Evolutionary conservation across 2,329 filamentous ascomycete species (phyloP).

Genomic region (Phyllosticta citrichinensis): DNA sequence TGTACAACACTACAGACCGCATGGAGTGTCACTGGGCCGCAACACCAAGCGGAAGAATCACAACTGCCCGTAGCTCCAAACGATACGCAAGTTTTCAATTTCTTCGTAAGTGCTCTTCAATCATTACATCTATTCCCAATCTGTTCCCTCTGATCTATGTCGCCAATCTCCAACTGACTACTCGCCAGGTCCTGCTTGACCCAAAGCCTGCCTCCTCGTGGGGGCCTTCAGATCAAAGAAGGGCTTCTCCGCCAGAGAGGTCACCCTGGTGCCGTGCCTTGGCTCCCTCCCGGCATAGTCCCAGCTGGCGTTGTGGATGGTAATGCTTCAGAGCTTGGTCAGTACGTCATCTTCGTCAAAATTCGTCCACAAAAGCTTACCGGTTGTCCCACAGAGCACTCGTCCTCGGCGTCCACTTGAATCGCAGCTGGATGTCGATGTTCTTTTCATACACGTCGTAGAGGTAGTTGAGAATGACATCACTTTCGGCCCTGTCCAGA

Average conservation of each 20-base stretch:
- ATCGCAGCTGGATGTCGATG: slow-evolving; percentile 61
- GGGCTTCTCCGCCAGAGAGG: slow-evolving; percentile 60
- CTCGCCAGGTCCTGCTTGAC: slow-evolving; percentile 50
- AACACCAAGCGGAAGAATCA: no score
- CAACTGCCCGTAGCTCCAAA: no score
- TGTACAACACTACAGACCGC: no score
- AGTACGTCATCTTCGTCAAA: not conserved
- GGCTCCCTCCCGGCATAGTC: slow-evolving; percentile 59
- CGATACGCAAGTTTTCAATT: not conserved
- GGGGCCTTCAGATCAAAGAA: slow-evolving; percentile 56
- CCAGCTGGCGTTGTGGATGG: slow-evolving; percentile 66
- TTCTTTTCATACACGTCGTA: slow-evolving; percentile 60
- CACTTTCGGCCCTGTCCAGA: slow-evolving; percentile 58
- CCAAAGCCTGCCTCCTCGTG: slow-evolving; percentile 56
- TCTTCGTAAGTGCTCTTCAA: not conserved
- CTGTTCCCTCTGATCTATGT: not conserved
- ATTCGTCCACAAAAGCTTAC: slow-evolving; percentile 22
- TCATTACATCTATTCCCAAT: not conserved
- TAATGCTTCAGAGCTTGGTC: slow-evolving; percentile 40
- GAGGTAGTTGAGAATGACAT: slow-evolving; percentile 56
- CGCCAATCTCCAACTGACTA: not conserved
- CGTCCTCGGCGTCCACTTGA: slow-evolving; percentile 58
- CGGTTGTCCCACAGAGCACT: slow-evolving; percentile 64
- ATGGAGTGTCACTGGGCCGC: no score
- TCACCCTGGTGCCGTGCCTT: slow-evolving; percentile 63